phyloP scores from a whole-genome alignment of 148 eudicot genomes.

The Rhododendron simsii region DNA sequence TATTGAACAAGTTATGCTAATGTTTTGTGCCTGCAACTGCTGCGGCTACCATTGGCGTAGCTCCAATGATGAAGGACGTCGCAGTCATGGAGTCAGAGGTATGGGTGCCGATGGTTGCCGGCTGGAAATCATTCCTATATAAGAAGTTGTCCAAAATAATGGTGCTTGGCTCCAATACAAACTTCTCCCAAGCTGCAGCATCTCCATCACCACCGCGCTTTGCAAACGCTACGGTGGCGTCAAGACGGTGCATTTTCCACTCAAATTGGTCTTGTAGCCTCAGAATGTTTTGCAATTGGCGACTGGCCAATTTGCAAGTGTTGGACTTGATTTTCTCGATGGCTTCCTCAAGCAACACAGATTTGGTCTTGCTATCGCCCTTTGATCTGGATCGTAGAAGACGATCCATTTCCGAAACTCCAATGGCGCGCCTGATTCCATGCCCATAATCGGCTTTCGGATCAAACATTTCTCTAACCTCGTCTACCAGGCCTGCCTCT shows the following conservation, averaged over 20 bases:
- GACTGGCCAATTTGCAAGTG: slow-evolving; percentile 53
- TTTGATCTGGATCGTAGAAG: slow-evolving; percentile 39
- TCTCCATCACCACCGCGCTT: slow-evolving; percentile 30
- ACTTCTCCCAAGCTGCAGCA: slow-evolving; percentile 47
- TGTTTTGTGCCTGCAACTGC: not conserved
- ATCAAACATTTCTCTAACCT: slow-evolving; percentile 48
- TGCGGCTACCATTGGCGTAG: not conserved
- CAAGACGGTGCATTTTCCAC: slow-evolving; percentile 58
- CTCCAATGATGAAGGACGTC: not conserved
- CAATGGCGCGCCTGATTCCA: slow-evolving; percentile 77
- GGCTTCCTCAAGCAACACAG: slow-evolving; percentile 37
- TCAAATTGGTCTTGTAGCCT: slow-evolving; percentile 49
- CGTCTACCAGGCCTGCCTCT: slow-evolving; percentile 53
- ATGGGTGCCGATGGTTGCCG: slow-evolving; percentile 19
- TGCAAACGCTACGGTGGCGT: slow-evolving; percentile 62
- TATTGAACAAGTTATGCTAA: too few species aligned
- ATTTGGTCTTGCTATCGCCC: slow-evolving; percentile 28
- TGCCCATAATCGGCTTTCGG: slow-evolving; percentile 42
- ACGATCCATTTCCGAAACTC: slow-evolving; percentile 70
- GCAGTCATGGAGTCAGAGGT: slow-evolving; percentile 54
- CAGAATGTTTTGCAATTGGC: slow-evolving; percentile 57
- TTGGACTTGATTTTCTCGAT: slow-evolving; percentile 57
- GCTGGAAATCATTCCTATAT: slow-evolving; percentile 4
- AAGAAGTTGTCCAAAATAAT: slow-evolving; percentile 38
- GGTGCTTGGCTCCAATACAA: slow-evolving; percentile 46